Conservation (phyloP, 192 early-diverging fungal species). For the Kickxella alabastrina region DNA sequence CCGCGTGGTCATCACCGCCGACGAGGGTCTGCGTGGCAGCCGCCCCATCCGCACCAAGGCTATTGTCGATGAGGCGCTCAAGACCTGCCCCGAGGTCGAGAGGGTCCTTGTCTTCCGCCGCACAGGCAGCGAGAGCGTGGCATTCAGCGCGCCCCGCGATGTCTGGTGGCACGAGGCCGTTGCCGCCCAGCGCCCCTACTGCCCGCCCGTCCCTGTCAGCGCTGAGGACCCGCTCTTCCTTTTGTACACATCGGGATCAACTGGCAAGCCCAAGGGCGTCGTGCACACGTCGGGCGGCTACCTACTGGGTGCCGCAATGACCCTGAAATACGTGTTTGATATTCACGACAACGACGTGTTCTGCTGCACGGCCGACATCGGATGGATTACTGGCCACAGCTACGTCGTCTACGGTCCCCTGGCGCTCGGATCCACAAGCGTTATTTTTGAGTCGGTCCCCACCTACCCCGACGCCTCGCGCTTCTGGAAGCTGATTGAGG, state of each 20-base stretch:
- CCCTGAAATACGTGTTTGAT: slow-evolving; percentile 93
- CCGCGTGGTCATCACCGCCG: slow-evolving; percentile 84
- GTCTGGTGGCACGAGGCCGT: slow-evolving; percentile 95
- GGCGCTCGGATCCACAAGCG: slow-evolving; percentile 80
- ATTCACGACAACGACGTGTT: slow-evolving; percentile 83
- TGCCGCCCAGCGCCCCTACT: slow-evolving; percentile 78
- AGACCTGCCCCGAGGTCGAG: slow-evolving; percentile 73
- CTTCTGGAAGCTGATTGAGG: slow-evolving; percentile 81
- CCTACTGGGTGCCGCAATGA: slow-evolving; percentile 81
- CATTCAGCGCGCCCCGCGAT: slow-evolving; percentile 72
- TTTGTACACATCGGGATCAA: slow-evolving; percentile 90
- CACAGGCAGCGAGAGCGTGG: slow-evolving; percentile 74
- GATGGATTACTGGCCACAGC: slow-evolving; percentile 83
- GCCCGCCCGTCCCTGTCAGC: slow-evolving; percentile 78
- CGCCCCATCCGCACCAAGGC: slow-evolving; percentile 85
- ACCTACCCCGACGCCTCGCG: slow-evolving; percentile 84
- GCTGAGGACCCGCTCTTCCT: slow-evolving; percentile 94
- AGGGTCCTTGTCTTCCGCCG: slow-evolving; percentile 86
- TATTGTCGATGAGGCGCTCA: slow-evolving; percentile 88
- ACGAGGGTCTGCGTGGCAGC: slow-evolving; percentile 90
- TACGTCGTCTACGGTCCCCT: slow-evolving; percentile 95
- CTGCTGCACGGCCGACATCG: slow-evolving; percentile 96
- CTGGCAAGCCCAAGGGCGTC: slow-evolving; percentile 90
- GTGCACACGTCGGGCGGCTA: slow-evolving; percentile 94
- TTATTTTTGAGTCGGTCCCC: slow-evolving; percentile 92